These are phyloP conservation scores for Brettanomyces nanus DNA, from an alignment of 805 yeast genomes.

Conservation along the genomic window DNA sequence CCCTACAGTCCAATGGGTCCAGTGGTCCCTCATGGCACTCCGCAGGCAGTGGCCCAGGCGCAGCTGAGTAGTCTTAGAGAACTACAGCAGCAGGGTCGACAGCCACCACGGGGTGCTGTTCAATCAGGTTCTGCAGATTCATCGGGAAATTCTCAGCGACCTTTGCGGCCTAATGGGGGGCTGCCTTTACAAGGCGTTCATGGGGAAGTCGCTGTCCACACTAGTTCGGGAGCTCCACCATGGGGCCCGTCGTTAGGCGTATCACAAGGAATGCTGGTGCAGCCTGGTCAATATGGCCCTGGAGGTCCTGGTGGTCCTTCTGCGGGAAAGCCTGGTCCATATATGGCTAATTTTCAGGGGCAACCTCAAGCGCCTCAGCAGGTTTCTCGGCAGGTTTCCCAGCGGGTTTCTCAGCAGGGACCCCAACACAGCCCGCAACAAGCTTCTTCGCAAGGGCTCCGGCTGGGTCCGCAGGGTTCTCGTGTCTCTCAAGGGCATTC, in stretches of 20 bases:
- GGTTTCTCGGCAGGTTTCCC: constrained; percentile 21
- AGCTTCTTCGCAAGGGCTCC: constrained; percentile 6
- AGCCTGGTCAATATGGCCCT: too few relatives aligned
- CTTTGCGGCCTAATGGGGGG: constrained; percentile 2
- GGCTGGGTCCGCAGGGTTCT: constrained; percentile 12
- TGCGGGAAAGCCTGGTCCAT: too few relatives aligned
- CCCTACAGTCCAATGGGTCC: too few relatives aligned
- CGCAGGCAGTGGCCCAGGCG: constrained; percentile 15
- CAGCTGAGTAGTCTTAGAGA: constrained; percentile 21
- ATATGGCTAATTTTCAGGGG: too few relatives aligned
- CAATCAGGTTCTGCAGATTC: too few relatives aligned
- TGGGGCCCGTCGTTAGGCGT: too few relatives aligned
- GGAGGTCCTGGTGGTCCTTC: too few relatives aligned
- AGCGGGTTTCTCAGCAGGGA: constrained; percentile 13
- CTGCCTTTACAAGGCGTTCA: background rate
- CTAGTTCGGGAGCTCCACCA: too few relatives aligned
- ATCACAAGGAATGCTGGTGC: too few relatives aligned
- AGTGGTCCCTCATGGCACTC: background rate
- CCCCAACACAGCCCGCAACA: constrained; percentile 6
- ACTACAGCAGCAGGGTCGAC: constrained; percentile 6
- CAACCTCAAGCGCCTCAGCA: background rate
- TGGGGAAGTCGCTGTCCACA: too few relatives aligned
- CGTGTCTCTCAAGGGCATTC: constrained; percentile 1
- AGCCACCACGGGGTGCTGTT: background rate
- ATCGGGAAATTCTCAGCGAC: too few relatives aligned